A percentile compares a stretch with the other conserved stretches of the same genome.
phyloP scores from a whole-genome alignment of 257 asterid species.

The Nicotiana attenuata region DNA sequence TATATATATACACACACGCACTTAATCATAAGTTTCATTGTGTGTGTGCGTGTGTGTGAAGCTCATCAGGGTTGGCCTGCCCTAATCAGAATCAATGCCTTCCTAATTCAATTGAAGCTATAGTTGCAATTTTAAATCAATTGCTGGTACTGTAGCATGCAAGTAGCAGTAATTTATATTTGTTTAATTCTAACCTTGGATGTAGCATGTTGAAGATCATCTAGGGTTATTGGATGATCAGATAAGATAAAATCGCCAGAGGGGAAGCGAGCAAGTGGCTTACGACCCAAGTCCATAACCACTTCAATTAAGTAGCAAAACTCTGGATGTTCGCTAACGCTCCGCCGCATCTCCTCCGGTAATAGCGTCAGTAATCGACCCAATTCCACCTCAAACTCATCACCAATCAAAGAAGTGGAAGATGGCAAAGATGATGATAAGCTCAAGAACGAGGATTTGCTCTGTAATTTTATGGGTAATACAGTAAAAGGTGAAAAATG shows the following conservation, averaged over 20 bases:
- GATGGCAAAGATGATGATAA: conserved; percentile 9
- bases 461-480: conserved; percentile 9
- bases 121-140: not conserved
- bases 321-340: conserved; percentile 69
- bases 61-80: not conserved
- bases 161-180: not conserved
- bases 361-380: conserved; percentile 59
- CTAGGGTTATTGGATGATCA: conserved; percentile 58
- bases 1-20: too few species aligned
- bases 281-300: conserved; percentile 94
- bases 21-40: not conserved
- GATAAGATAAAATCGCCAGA: conserved; percentile 81
- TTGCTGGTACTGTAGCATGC: not conserved
- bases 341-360: conserved; percentile 82
- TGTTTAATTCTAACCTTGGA: conserved; percentile 41
- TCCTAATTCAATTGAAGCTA: not conserved
- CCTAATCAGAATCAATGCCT: not conserved
- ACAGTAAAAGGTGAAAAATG: not conserved
- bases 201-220: conserved; percentile 63
- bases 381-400: conserved; percentile 60
- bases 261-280: conserved; percentile 90
- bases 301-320: conserved; percentile 70
- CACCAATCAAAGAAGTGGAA: conserved; percentile 32
- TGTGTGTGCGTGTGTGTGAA: not conserved
- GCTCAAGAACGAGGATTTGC: not conserved